Evolutionary conservation across 306 rosid genomes (phyloP).

Genomic region (Mimosa bimucronata): DNA sequence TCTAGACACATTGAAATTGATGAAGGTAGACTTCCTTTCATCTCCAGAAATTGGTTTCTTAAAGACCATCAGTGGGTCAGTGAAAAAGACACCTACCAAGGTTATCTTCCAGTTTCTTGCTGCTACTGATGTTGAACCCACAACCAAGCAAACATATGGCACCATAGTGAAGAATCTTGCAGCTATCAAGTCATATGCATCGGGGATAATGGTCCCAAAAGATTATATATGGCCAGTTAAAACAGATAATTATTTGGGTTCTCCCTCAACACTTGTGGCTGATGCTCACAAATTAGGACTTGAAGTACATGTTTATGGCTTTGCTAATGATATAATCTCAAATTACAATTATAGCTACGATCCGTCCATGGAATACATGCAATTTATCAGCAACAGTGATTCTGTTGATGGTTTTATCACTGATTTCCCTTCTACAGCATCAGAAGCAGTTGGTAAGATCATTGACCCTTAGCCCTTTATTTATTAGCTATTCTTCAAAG

Average conservation of each 20-base stretch:
- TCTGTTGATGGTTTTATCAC: constrained; percentile 87
- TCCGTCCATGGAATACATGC: constrained; percentile 72
- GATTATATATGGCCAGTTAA: constrained; percentile 66
- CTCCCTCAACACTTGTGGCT: constrained; percentile 61
- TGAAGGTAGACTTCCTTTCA: constrained; percentile 56
- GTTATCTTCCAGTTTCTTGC: constrained; percentile 64
- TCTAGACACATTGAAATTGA: constrained; percentile 26
- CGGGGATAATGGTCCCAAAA: constrained; percentile 86
- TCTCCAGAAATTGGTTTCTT: constrained; percentile 77
- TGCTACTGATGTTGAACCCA: constrained; percentile 58
- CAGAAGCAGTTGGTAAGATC: constrained; percentile 74
- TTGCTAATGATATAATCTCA: constrained; percentile 61
- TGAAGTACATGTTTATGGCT: constrained; percentile 85
- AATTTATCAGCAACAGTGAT: constrained; percentile 60
- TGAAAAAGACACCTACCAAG: constrained; percentile 50
- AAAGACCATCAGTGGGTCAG: constrained; percentile 51
- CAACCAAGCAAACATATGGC: constrained; percentile 57
- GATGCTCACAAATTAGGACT: constrained; percentile 87
- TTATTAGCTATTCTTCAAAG: background rate
- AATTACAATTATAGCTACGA: constrained; percentile 73
- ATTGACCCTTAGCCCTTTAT: constrained; percentile 17
- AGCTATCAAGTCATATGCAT: constrained; percentile 62
- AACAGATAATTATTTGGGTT: constrained; percentile 56
- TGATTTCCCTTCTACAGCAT: constrained; percentile 76
- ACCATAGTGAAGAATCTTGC: constrained; percentile 57